Evolutionary conservation across 2,329 filamentous ascomycete species (phyloP), one percentile per base, ranked within the genome.

Genomic region (Sordariomycetes sp.): DNA sequence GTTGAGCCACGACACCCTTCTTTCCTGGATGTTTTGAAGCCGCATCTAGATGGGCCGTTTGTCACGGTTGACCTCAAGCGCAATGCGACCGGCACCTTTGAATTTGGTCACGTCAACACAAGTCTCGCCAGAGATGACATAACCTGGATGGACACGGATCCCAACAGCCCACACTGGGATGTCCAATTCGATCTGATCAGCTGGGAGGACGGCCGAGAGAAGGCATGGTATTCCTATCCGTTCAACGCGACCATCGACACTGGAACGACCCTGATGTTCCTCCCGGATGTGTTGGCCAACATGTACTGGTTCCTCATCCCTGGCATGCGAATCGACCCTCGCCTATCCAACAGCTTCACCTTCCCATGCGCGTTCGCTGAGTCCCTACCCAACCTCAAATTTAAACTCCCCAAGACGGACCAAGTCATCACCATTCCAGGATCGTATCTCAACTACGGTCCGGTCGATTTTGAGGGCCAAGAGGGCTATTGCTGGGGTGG

Each of bases 401-500:
- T 79, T 47, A 67, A 67, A 26, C 47, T 80, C 24, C 68, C 66
- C 2, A 58, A 62, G 16, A 60, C 65, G 28, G 53, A 59, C 42
- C 63, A 73, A 42, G 54, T 66, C 25, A 61, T 70, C 9, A 71
- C 59, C 15, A 61, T 82, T 6, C 66, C 72, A 0, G 75, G 75
- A 2, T 50, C 52, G 3, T 65, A 72, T 37, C 57, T 81, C 40
- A 68, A 71, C 40, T 80, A 75, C 46, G 63, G 72, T 1, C 53
- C 63, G 11, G 57, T 68, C 17, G 54, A 65, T 10, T 57, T 68
- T 16, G 54, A 65, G 11, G 57, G 66, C 12, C 64, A 66, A 9
- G 59, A 58, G 3, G 65, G 65, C 19, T 65, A 53, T 36, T 92
- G 86, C 66, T 88, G 75, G 54, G 85, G 85, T 36, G 86, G 84